phyloP scores from a whole-genome alignment of 2,329 filamentous ascomycete species.

The Talaromyces sp. region DNA sequence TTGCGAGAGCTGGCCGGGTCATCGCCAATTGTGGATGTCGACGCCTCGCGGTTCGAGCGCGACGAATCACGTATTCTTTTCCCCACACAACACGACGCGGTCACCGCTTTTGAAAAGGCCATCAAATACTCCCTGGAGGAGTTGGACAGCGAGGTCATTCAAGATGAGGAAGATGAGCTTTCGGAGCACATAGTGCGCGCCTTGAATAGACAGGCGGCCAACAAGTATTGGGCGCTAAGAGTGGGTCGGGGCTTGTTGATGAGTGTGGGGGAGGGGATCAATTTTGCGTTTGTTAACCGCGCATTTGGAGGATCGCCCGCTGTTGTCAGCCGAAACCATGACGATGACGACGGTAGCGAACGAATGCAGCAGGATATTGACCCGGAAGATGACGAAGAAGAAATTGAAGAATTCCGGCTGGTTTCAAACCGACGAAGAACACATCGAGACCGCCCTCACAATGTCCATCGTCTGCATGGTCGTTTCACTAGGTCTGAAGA shows the following conservation, averaged over 20 bases:
- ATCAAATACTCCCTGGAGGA: slow-evolving; percentile 49
- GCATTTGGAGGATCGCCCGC: slow-evolving; percentile 57
- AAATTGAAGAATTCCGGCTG: slow-evolving; percentile 31
- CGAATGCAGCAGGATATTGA: slow-evolving; percentile 45
- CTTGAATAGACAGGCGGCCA: slow-evolving; percentile 28
- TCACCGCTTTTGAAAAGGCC: slow-evolving; percentile 51
- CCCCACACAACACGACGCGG: slow-evolving; percentile 47
- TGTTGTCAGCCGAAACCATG: slow-evolving; percentile 26
- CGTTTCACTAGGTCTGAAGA: slow-evolving; percentile 13
- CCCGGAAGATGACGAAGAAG: slow-evolving; percentile 40
- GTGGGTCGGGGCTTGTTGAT: slow-evolving; percentile 56
- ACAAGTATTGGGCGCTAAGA: slow-evolving; percentile 53
- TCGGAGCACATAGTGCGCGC: slow-evolving; percentile 23
- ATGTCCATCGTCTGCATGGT: background rate
- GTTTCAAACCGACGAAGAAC: slow-evolving; percentile 2
- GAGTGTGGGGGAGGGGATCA: slow-evolving; percentile 50
- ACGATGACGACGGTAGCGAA: slow-evolving; percentile 37
- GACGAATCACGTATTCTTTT: slow-evolving; percentile 51
- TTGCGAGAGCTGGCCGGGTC: slow-evolving; percentile 49
- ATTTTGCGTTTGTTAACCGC: slow-evolving; percentile 52
- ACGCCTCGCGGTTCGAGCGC: slow-evolving; percentile 52
- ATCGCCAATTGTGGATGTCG: slow-evolving; percentile 48
- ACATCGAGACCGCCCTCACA: background rate
- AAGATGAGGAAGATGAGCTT: slow-evolving; percentile 10
- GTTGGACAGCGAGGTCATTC: slow-evolving; percentile 33